Percentiles rank a stretch among this genome's conserved stretches.
These are phyloP conservation scores for Monilinia laxa DNA, from an alignment of 2,329 filamentous ascomycete genomes.

Conservation along the genomic window DNA sequence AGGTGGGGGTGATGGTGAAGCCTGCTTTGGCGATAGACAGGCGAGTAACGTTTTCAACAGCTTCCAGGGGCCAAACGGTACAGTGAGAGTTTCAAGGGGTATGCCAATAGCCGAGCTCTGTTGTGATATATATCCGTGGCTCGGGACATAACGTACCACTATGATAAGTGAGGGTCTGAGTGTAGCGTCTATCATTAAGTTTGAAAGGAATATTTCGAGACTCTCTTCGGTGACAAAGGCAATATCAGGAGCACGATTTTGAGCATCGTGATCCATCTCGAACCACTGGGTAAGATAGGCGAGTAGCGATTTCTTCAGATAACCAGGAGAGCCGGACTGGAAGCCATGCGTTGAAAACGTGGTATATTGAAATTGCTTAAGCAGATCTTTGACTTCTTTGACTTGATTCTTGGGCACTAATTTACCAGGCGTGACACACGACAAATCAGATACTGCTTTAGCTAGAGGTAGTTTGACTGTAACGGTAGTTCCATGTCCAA, in stretches of 20 bases:
- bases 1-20: background rate
- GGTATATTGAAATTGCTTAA: constrained; percentile 3
- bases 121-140: constrained; percentile 1
- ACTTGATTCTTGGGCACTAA: constrained; percentile 4
- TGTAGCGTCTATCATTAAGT: background rate
- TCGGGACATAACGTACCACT: constrained; percentile 12
- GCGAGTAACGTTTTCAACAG: constrained; percentile 17
- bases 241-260: constrained; percentile 2
- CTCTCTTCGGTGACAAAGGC: constrained; percentile 17
- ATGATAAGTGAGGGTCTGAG: constrained; percentile 17
- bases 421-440: background rate
- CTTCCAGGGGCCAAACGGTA: constrained; percentile 22
- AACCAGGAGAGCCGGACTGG: background rate
- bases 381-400: background rate
- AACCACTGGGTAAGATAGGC: constrained; percentile 18
- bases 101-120: background rate
- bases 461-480: constrained; percentile 42
- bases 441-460: background rate
- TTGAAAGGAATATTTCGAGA: background rate
- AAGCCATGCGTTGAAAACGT: constrained; percentile 19
- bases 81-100: constrained; percentile 19
- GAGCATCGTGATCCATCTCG: background rate
- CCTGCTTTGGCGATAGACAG: constrained; percentile 16
- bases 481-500: constrained; percentile 53
- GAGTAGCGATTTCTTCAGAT: constrained; percentile 13